phyloP scores from a whole-genome alignment of 345 rosid species.

The Lepidium aucheri region DNA sequence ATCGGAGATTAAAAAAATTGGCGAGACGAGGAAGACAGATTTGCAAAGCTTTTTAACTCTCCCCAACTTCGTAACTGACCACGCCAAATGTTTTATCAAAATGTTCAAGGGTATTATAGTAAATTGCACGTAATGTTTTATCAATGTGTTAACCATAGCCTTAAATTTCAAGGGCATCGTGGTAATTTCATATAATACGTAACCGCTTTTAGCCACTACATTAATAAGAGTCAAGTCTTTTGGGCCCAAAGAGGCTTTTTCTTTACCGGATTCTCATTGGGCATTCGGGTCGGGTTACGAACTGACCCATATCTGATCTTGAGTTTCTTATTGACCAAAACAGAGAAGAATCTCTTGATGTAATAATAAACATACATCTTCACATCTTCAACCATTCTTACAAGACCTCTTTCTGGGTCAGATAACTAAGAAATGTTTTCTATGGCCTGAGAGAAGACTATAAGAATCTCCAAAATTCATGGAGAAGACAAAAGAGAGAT shows the following conservation, averaged over 20 bases:
- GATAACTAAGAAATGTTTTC: not conserved
- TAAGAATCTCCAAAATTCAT: not conserved
- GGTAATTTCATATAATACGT: not conserved
- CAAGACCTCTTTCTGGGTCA: not conserved
- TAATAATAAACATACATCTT: not conserved
- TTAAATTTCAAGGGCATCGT: no score
- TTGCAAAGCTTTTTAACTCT: not conserved
- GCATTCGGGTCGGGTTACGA: no score
- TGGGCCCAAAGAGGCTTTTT: not conserved
- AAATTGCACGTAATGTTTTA: no score
- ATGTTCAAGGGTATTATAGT: not conserved
- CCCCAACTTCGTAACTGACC: constrained; percentile 23
- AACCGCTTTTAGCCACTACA: not conserved
- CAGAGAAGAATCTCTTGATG: not conserved
- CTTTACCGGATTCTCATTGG: no score
- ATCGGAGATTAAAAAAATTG: not conserved
- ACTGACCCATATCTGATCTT: no score
- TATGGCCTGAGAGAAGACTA: constrained; percentile 1
- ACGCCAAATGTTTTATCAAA: constrained; percentile 4
- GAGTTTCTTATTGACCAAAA: not conserved
- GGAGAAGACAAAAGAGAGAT: constrained; percentile 20
- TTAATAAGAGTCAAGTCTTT: not conserved
- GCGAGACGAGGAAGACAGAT: constrained; percentile 8
- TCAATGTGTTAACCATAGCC: no score
- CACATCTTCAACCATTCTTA: not conserved